phyloP scores from a whole-genome alignment of 805 yeast genomes.

The Komagataella phaffii region DNA sequence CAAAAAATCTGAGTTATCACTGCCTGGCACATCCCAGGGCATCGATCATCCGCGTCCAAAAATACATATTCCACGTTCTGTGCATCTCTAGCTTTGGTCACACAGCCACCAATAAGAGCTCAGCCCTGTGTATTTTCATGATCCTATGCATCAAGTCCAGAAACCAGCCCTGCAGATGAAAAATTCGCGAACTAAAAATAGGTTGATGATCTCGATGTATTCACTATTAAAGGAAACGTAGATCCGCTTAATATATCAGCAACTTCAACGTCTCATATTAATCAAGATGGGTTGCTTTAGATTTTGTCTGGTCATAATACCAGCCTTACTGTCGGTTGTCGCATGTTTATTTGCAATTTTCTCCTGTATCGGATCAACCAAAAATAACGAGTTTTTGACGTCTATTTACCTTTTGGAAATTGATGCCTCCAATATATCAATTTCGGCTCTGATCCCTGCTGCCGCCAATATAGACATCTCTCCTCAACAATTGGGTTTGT shows the following conservation, averaged over 20 bases:
- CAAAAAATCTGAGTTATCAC: not conserved
- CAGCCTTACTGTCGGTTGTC: slow-evolving; percentile 21
- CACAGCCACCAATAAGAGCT: not conserved
- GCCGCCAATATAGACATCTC: slow-evolving; percentile 4
- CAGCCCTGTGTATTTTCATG: not conserved
- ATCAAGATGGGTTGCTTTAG: slow-evolving; percentile 13
- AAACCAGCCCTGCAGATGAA: not conserved
- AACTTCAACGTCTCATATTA: not conserved
- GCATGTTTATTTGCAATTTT: slow-evolving; percentile 33
- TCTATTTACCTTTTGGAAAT: slow-evolving; percentile 34
- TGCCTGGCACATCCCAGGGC: not conserved
- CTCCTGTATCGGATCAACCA: slow-evolving; percentile 39
- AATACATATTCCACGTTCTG: not conserved
- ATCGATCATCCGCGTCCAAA: not conserved
- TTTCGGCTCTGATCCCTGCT: slow-evolving; percentile 8
- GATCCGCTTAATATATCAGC: not conserved
- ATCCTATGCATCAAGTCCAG: not conserved
- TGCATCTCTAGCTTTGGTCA: not conserved
- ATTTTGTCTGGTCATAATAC: slow-evolving; percentile 11
- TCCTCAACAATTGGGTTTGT: slow-evolving; percentile 20
- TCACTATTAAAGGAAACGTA: not conserved
- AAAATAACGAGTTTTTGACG: slow-evolving; percentile 25
- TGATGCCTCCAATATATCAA: slow-evolving; percentile 22
- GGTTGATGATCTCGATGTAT: not conserved
- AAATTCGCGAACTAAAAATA: not conserved